Evolutionary conservation across 768 basidiomycete genomes (phyloP).

Genomic region (Podaxis rugospora): DNA sequence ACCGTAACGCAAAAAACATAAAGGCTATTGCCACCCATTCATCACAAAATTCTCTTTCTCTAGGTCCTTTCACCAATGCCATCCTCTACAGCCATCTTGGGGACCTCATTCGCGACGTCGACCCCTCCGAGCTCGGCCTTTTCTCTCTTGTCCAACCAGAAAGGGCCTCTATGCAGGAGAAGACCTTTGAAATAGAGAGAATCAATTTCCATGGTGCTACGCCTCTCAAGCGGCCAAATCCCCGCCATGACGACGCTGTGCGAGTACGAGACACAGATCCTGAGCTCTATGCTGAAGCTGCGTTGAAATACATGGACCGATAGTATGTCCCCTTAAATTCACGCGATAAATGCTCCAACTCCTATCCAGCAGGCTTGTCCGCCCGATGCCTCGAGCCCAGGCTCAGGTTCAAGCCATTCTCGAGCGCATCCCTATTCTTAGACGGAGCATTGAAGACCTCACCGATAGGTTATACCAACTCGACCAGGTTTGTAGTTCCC

Average conservation of each 20-base stretch:
- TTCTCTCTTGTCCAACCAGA: constrained; percentile 48
- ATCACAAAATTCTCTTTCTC: constrained; percentile 18
- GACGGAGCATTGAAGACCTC: constrained; percentile 30
- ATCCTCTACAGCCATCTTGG: constrained; percentile 60
- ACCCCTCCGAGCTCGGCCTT: constrained; percentile 73
- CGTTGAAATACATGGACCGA: constrained; percentile 70
- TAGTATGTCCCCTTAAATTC: constrained; percentile 48
- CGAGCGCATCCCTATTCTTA: constrained; percentile 32
- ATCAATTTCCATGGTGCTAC: constrained; percentile 68
- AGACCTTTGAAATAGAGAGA: constrained; percentile 46
- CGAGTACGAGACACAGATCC: constrained; percentile 52
- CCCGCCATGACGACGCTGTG: constrained; percentile 30
- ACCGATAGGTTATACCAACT: constrained; percentile 18
- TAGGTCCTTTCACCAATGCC: constrained; percentile 57
- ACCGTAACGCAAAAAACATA: constrained; percentile 48
- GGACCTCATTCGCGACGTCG: constrained; percentile 77
- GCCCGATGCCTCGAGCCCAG: constrained; percentile 50
- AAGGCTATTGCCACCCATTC: constrained; percentile 34
- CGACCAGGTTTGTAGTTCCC: not conserved
- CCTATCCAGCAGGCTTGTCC: constrained; percentile 31
- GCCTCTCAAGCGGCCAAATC: constrained; percentile 48
- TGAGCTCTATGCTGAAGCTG: constrained; percentile 72
- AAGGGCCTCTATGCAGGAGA: constrained; percentile 23
- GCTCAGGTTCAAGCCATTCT: constrained; percentile 40
- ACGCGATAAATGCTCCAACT: constrained; percentile 6